Base-by-base conservation (phyloP, 192 early-diverging fungal genomes). In the Podila epicladia region DNA sequence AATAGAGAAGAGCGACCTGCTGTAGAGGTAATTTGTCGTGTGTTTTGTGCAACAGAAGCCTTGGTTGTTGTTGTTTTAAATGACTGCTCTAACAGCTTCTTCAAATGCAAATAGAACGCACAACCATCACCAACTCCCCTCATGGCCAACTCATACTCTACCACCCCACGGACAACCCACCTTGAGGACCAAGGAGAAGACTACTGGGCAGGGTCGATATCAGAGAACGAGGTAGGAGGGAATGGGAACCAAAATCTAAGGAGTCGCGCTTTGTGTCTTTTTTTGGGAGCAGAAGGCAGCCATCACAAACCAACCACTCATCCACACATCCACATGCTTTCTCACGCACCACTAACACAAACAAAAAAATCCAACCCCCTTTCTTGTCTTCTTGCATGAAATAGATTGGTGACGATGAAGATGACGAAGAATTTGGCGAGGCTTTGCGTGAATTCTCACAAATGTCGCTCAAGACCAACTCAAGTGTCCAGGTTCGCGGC, bases 371-470 rank as follows among this genome's bases (percentile, higher is more conserved):
- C 1, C 60, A 19, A 24, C 24, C 33, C 57, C 50, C 9, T 55
- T 37, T 41, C 58, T 58, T 24, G 5, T 50, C 33, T 50, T 28
- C 12, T 45, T 17, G 5, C 9, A 53, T 63, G 2, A 15, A 45
- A 15, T 65, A 65, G 71, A 35, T 73, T 12, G 55, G 26, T 9
- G 20, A 33, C 22, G 32, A 26, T 5, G 63, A 60, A 19, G 75
- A 71, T 9, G 75, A 78, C 29, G 62, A 64, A 41, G 68, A 70
- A 48, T 67, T 71, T 65, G 74, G 64, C 24, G 67, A 71, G n/a
- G 48, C 69, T 0, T 50, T 71, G 9, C 38, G 59, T 15, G 62
- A 41, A 3, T 63, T 78, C 50, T 67, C 75, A 31, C 69, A 71
- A 6, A 4, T 67, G 2, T 24, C 68, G 4, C 49, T 69, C n/a